Evolutionary conservation across 1,284 basidiomycete species (phyloP).

Genomic region (Malassezia furfur): DNA sequence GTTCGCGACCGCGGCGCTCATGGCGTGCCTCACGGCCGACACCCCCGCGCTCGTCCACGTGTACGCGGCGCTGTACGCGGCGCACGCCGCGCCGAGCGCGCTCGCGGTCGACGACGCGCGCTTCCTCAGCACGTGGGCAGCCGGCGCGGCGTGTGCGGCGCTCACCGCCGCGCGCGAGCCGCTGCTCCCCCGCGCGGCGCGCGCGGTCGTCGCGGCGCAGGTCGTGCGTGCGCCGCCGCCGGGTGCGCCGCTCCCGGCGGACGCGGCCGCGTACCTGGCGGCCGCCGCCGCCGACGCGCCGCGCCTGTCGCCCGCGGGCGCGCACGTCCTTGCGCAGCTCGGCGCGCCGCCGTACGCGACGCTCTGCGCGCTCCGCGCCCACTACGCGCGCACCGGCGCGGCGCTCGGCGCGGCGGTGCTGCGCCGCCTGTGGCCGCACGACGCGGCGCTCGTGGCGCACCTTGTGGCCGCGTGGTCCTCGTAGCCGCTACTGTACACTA

Average conservation of each 20-base stretch:
- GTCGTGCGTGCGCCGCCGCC: neutral
- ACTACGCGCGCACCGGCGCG: neutral
- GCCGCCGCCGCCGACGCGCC: neutral
- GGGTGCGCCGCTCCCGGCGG: neutral
- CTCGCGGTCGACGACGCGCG: constrained; percentile 1
- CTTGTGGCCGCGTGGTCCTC: neutral
- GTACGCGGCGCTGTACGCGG: constrained; percentile 62
- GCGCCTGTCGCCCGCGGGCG: neutral
- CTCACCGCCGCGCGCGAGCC: constrained; percentile 8
- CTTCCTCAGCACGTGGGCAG: constrained; percentile 1
- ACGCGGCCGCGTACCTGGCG: neutral
- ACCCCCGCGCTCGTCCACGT: constrained; percentile 67
- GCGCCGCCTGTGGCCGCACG: neutral
- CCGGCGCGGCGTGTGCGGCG: neutral
- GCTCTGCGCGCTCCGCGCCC: constrained; percentile 1
- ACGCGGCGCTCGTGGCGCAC: neutral
- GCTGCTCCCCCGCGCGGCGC: neutral
- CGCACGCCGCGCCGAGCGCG: constrained; percentile 30
- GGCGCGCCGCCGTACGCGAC: neutral
- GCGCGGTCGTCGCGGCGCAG: neutral
- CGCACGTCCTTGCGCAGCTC: neutral
- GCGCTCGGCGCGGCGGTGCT: neutral
- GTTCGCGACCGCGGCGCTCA: constrained; percentile 63
- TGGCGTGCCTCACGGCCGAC: constrained; percentile 80
- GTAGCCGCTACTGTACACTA: constrained; percentile 28